Percentiles rank a stretch among this genome's conserved stretches.
phyloP scores from a whole-genome alignment of 106 monocot genomes.

The Platanthera guangdongensis region DNA sequence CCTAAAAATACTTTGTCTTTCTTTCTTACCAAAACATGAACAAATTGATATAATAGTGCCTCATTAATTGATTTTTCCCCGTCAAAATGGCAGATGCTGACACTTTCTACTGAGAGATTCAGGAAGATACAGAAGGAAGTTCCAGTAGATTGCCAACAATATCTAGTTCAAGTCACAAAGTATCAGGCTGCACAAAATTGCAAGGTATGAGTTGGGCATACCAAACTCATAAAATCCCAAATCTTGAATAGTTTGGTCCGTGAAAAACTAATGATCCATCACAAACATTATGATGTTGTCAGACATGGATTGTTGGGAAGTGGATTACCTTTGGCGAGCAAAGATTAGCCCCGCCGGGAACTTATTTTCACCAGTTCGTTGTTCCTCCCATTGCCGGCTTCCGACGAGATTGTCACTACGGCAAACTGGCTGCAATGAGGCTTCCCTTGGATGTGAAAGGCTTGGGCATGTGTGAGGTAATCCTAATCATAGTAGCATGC shows the following conservation, averaged over 20 bases:
- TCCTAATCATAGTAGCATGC: neutral
- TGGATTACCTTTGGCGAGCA: constrained; percentile 78
- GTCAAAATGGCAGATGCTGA: constrained; percentile 39
- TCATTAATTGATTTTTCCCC: neutral
- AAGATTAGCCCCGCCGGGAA: constrained; percentile 82
- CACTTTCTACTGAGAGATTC: constrained; percentile 56
- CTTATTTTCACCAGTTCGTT: constrained; percentile 97
- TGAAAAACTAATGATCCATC: neutral
- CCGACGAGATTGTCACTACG: constrained; percentile 85
- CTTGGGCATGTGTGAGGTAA: constrained; percentile 80
- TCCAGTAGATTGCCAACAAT: constrained; percentile 39
- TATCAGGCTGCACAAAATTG: constrained; percentile 62
- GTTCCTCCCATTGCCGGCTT: constrained; percentile 85
- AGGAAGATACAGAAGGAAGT: constrained; percentile 62
- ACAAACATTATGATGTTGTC: neutral
- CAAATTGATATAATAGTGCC: neutral
- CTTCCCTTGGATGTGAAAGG: constrained; percentile 80
- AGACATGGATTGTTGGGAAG: constrained; percentile 97
- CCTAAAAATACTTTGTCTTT: too few species aligned
- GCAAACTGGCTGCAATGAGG: constrained; percentile 87
- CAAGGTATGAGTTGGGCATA: constrained; percentile 27
- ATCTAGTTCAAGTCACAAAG: constrained; percentile 70
- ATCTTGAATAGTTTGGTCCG: neutral
- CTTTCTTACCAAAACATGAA: too few species aligned
- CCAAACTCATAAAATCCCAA: neutral